These are phyloP conservation scores for Suhomyces terraborum DNA, from an alignment of 1,139 yeast species.

Conservation along the genomic window DNA sequence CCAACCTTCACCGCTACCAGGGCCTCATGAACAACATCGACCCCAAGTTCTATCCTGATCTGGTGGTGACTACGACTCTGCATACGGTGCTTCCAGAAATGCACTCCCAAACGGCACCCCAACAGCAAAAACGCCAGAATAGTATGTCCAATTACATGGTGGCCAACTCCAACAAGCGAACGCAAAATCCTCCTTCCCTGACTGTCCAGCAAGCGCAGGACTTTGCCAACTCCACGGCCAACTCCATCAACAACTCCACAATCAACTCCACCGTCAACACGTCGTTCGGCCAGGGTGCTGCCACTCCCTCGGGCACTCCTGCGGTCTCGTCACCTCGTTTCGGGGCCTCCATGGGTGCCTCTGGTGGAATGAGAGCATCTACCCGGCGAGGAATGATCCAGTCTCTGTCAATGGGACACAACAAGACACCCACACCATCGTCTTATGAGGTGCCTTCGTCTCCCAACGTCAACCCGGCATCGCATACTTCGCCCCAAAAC, in stretches of 20 bases:
- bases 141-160: constrained; percentile 40
- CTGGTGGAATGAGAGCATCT: constrained; percentile 6
- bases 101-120: constrained; percentile 14
- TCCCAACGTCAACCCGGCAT: constrained; percentile 37
- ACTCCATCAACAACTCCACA: constrained; percentile 12
- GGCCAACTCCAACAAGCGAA: constrained; percentile 38
- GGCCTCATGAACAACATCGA: constrained; percentile 11
- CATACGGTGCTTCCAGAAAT: constrained; percentile 7
- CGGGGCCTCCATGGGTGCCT: constrained; percentile 3
- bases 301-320: constrained; percentile 4
- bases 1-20: constrained; percentile 4
- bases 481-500: constrained; percentile 32
- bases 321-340: constrained; percentile 11
- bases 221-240: constrained; percentile 7
- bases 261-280: constrained; percentile 5
- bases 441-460: constrained; percentile 47
- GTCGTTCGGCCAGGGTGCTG: background rate
- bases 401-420: constrained; percentile 13
- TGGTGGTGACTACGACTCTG: constrained; percentile 11
- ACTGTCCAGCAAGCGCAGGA: constrained; percentile 20
- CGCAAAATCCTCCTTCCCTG: constrained; percentile 29
- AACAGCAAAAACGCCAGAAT: constrained; percentile 44
- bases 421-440: constrained; percentile 47
- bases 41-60: constrained; percentile 14
- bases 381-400: constrained; percentile 15